Evolutionary conservation across 164 flowering plant species (phyloP).

Genomic region (Berberis thunbergii): DNA sequence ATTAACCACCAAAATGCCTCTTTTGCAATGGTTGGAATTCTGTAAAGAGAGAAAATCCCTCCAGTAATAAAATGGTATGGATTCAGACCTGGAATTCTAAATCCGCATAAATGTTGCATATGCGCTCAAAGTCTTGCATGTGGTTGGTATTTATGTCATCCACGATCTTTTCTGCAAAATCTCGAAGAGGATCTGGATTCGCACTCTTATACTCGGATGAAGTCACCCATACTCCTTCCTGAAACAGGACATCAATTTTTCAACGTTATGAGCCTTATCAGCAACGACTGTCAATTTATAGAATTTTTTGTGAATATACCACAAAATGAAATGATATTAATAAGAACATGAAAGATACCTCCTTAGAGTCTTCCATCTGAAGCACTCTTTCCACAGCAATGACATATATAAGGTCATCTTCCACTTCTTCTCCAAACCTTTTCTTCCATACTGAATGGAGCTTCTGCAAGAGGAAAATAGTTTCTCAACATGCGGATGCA

Average conservation of each 20-base stretch:
- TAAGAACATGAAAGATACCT: conserved; percentile 32
- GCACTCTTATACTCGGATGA: conserved; percentile 62
- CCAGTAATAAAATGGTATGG: conserved; percentile 1
- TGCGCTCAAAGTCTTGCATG: conserved; percentile 67
- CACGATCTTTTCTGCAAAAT: conserved; percentile 59
- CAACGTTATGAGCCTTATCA: no score
- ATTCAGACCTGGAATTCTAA: conserved; percentile 51
- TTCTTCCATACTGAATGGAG: conserved; percentile 53
- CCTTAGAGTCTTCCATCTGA: conserved; percentile 66
- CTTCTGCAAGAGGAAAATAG: conserved; percentile 25
- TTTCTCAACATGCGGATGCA: conserved; percentile 1
- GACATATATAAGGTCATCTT: conserved; percentile 42
- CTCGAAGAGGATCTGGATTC: conserved; percentile 80
- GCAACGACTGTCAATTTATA: background rate
- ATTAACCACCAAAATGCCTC: no score
- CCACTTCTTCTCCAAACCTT: conserved; percentile 64
- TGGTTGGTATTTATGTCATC: conserved; percentile 64
- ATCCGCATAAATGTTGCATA: conserved; percentile 69
- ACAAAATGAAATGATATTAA: background rate
- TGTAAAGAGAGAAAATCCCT: no score
- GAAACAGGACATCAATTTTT: conserved; percentile 9
- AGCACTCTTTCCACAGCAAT: conserved; percentile 59
- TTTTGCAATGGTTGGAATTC: no score
- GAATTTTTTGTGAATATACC: background rate
- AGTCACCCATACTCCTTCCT: conserved; percentile 64